Evolutionary conservation across 345 rosid species (phyloP), one percentile per base, ranked within the genome.

Genomic region (Cardamine chenopodiifolia): DNA sequence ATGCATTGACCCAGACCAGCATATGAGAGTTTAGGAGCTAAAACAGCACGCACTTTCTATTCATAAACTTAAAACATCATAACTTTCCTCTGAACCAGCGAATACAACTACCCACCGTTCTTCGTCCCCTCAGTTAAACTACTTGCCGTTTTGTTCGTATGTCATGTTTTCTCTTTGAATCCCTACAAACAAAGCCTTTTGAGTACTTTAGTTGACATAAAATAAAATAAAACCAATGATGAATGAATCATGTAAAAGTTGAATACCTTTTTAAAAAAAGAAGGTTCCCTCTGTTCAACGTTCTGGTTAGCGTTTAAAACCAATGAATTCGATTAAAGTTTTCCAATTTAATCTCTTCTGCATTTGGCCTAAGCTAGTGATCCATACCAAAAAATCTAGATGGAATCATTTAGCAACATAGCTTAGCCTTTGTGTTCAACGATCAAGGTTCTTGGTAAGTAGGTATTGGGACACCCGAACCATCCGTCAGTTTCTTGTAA

Each of bases 381-480:
- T 50, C 25, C 61, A 61, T 31, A 58, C 9, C 35, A 14, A 32
- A 31, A 1, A 45, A 44, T 45, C 13, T 13, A 13, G 17, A 52
- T 35, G 34, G 20, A 32, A 26, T 22, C 37, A 59, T 10, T 32
- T 70, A 11, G 14, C 49, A n/a, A n/a, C n/a, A n/a, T n/a, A n/a
- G n/a, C n/a, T 48, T 66, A 67, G 68, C 68, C 17, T 56, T 37
- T 20, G 61, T 58, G 73, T 68, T 66, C 17, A 35, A 61, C 5
- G 18, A 40, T 52, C 31, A 66, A 18, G 58, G n/a, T 45, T 65
- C 48, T 73, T 55, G 65, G 70, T 80, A 76, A 58, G 84, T 75
- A n/a, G 93, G 94, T 70, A 92, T 88, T n/a, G 89, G 88, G 54
- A 88, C 92, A 20, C 97, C 96, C 0, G 83, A 82, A 7, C 67